Base-by-base conservation (phyloP, 2,329 filamentous ascomycete species). In the Diaporthe longicolla region DNA sequence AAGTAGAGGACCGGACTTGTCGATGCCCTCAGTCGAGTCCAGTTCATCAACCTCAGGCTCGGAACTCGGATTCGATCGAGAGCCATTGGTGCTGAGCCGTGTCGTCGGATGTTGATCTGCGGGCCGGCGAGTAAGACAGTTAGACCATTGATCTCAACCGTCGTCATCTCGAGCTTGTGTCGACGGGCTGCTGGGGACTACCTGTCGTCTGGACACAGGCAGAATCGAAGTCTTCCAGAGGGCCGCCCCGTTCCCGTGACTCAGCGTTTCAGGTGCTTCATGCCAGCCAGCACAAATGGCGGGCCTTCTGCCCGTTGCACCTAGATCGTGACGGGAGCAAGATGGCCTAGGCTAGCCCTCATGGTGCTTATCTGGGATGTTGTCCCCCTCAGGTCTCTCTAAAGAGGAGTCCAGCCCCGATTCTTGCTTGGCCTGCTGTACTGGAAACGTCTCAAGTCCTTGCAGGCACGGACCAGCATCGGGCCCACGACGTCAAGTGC, bases 361-460 rank as follows among this genome's bases (percentile, higher is more conserved):
- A 17, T 3, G 17, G 50, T 26, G 15, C 29, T 4, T 32, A 55
- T 55, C 52, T 55, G 52, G 24, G 35, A 58, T 24, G 26, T 21
- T n/a, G 10, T 40, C 37, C 11, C 37, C 0, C 37, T 40, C 3
- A 40, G 10, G 37, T 0, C 13, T 4, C 37, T 40, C 37, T 40
- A 9, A 17, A 37, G 15, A 52, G 61, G 21, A 50, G 26, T n/a
- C 45, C 26, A 37, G 45, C 11, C 63, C 63, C 63, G 63, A 52
- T 66, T 66, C 8, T 26, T 52, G 63, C 59, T 66, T 66, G 45
- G 26, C 45, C 21, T 66, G 45, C 29, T 45, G 63, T 10, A 52
- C 63, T 21, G 63, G 63, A 68, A 54, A 54, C 63, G 63, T 68
- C 63, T 68, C 63, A 68, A 68, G 48, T 68, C 63, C 63, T 54